A percentile compares a stretch with the other conserved stretches of the same genome.
Evolutionary conservation across 2,329 filamentous ascomycete species (phyloP).

Genomic region (Colletotrichum liaoningense): DNA sequence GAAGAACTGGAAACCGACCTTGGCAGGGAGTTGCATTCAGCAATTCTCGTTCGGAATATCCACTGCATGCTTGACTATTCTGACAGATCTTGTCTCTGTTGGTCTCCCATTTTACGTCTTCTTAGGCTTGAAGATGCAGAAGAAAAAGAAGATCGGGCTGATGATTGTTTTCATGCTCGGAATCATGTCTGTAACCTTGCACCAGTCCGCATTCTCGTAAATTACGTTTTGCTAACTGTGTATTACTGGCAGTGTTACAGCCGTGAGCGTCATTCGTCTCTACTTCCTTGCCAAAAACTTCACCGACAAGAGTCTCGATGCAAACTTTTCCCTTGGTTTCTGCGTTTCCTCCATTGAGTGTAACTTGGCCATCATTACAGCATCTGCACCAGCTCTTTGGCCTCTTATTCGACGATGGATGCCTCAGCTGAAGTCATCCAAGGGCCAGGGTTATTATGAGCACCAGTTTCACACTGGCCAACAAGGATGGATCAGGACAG

Average conservation of each 20-base stretch:
- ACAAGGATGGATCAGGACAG: conserved; percentile 11
- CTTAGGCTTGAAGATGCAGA: conserved; percentile 46
- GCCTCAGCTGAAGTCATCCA: conserved; percentile 26
- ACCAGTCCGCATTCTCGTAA: too few relatives aligned
- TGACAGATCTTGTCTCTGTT: conserved; percentile 53
- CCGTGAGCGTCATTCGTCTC: not conserved
- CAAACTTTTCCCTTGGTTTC: conserved; percentile 39
- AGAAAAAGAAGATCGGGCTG: conserved; percentile 45
- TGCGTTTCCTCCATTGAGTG: conserved; percentile 46
- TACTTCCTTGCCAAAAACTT: conserved; percentile 1
- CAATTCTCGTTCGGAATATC: conserved; percentile 42
- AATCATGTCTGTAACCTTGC: conserved; percentile 34
- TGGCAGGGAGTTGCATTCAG: not conserved
- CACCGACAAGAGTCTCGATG: not conserved
- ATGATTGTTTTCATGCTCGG: conserved; percentile 48
- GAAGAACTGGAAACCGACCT: conserved; percentile 42
- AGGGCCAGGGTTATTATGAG: not conserved
- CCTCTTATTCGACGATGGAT: conserved; percentile 45
- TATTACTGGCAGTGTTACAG: not conserved
- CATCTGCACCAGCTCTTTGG: conserved; percentile 49
- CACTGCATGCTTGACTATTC: conserved; percentile 49
- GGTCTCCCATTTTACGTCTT: conserved; percentile 49
- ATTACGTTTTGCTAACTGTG: not conserved
- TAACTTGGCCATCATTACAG: conserved; percentile 52
- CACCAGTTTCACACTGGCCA: not conserved